phyloP scores from a whole-genome alignment of 495 filamentous ascomycete genomes.

The Peziza echinospora region DNA sequence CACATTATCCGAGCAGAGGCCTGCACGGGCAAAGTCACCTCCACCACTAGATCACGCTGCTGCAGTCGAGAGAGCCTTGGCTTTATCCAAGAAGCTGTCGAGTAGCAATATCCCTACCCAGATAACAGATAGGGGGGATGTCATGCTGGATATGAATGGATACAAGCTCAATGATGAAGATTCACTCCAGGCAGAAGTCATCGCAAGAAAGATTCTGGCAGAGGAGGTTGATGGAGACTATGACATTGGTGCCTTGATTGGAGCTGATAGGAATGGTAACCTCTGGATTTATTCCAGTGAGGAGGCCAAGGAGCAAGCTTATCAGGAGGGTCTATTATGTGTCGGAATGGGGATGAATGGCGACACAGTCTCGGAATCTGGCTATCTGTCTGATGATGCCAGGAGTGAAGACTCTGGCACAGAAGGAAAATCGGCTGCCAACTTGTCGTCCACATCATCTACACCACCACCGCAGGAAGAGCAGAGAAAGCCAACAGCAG shows the following conservation, averaged over 20 bases:
- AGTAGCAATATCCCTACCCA: conserved; percentile 79
- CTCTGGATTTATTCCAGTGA: conserved; percentile 98
- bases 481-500: too few relatives aligned
- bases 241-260: conserved; percentile 88
- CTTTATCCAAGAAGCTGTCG: conserved; percentile 69
- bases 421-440: neutral
- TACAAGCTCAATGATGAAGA: conserved; percentile 90
- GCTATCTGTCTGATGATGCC: conserved; percentile 69
- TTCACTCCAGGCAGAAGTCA: conserved; percentile 66
- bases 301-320: conserved; percentile 67
- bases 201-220: conserved; percentile 85
- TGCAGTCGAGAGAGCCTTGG: conserved; percentile 61
- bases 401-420: conserved; percentile 12
- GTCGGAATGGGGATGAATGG: neutral
- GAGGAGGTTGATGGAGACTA: conserved; percentile 90
- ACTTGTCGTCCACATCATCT: neutral
- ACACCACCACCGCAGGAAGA: neutral
- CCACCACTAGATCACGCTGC: conserved; percentile 52
- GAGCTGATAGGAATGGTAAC: conserved; percentile 84
- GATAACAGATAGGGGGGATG: conserved; percentile 77
- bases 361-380: conserved; percentile 51
- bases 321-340: conserved; percentile 8
- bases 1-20: conserved; percentile 16
- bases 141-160: conserved; percentile 96
- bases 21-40: conserved; percentile 17